Evolutionary conservation across 257 asterid species (phyloP).

Genomic region (Forsythia suspensa): DNA sequence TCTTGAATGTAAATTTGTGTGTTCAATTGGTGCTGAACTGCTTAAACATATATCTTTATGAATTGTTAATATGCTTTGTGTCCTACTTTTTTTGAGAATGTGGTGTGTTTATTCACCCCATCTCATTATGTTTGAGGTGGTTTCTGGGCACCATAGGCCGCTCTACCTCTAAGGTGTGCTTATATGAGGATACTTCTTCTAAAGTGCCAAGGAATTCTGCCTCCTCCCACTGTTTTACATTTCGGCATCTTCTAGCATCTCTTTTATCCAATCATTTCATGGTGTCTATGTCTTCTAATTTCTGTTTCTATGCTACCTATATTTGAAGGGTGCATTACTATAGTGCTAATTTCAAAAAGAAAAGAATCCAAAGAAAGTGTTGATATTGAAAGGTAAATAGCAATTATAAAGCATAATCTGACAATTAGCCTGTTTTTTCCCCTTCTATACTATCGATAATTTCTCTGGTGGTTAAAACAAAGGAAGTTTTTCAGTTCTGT

Average conservation of each 20-base stretch:
- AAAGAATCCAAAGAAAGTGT: neutral
- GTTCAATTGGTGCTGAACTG: neutral
- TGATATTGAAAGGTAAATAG: neutral
- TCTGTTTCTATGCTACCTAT: neutral
- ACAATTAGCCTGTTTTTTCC: neutral
- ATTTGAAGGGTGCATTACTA: neutral
- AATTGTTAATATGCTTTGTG: neutral
- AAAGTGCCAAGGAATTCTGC: no score
- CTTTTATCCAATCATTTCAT: no score
- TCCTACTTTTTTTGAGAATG: neutral
- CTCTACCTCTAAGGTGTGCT: no score
- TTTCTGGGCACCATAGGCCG: no score
- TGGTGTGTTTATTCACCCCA: neutral
- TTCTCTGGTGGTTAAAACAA: no score
- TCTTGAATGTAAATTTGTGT: neutral
- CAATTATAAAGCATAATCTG: neutral
- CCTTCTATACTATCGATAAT: no score
- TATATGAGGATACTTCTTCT: no score
- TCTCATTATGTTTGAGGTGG: no score
- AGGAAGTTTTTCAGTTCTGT: neutral
- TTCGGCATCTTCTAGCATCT: no score
- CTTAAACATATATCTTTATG: neutral
- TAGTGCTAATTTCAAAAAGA: neutral
- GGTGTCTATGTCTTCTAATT: neutral
- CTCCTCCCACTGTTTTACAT: no score